A percentile compares a stretch with the other conserved stretches of the same genome.
phyloP scores from a whole-genome alignment of 108 stramenopile genomes.

The Skeletonema potamos region DNA sequence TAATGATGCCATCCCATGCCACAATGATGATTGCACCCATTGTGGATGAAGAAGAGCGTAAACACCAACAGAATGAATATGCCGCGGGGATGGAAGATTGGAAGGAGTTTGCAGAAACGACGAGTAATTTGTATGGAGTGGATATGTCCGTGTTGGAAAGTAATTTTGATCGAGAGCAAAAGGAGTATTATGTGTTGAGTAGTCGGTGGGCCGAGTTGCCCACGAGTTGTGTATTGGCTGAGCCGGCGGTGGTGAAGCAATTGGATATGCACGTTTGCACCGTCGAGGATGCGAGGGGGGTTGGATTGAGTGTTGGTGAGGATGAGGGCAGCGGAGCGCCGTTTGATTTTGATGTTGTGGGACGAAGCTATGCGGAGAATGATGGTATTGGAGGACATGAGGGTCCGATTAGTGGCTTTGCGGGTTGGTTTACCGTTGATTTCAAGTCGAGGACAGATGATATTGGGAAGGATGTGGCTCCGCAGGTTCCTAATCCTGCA shows the following conservation, averaged over 20 bases:
- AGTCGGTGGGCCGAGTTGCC: constrained; percentile 93
- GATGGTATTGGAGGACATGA: constrained; percentile 1
- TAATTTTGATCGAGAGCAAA: constrained; percentile 93
- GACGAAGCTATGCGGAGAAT: constrained; percentile 23
- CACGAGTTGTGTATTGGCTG: constrained; percentile 77
- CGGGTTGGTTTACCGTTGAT: constrained; percentile 97
- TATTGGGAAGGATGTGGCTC: constrained; percentile 59
- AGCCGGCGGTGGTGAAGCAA: constrained; percentile 72
- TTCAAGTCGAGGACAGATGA: constrained; percentile 85
- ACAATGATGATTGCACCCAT: constrained; percentile 95
- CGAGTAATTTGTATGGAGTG: constrained; percentile 84
- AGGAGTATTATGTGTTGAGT: constrained; percentile 91
- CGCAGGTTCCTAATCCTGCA: constrained; percentile 74
- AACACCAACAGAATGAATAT: constrained; percentile 74
- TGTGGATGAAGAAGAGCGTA: constrained; percentile 91
- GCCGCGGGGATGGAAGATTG: constrained; percentile 89
- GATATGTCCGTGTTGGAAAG: constrained; percentile 85
- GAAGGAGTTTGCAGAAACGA: constrained; percentile 87
- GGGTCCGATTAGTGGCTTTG: constrained; percentile 89
- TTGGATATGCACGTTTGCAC: constrained; percentile 95
- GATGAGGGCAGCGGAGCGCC: constrained; percentile 45
- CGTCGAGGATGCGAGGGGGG: constrained; percentile 87
- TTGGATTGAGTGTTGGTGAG: constrained; percentile 46
- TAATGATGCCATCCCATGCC: constrained; percentile 95
- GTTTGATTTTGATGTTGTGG: constrained; percentile 79